Evolutionary conservation across 305 asterid species (phyloP).

Genomic region (Rubia tinctorum): DNA sequence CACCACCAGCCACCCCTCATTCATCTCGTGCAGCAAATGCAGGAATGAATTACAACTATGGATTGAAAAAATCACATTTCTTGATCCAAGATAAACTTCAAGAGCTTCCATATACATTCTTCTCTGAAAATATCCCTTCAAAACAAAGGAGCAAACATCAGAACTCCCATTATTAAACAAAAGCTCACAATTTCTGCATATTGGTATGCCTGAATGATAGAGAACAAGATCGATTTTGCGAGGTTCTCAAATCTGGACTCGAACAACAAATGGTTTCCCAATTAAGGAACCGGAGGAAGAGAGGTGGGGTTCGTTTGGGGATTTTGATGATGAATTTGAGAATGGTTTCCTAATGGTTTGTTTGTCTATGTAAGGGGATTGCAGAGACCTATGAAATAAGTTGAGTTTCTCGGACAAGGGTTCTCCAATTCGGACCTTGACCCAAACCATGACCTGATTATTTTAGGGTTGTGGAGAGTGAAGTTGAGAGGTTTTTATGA

Average conservation of each 20-base stretch:
- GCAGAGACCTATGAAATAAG: constrained; percentile 54
- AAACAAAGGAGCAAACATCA: constrained; percentile 35
- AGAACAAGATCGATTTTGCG: constrained; percentile 50
- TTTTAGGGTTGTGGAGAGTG: background rate
- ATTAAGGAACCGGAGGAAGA: no score
- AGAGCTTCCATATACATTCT: constrained; percentile 40
- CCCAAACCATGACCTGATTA: background rate
- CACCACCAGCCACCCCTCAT: no score
- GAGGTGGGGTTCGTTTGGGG: constrained; percentile 41
- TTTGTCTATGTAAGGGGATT: constrained; percentile 60
- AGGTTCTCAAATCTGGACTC: constrained; percentile 41
- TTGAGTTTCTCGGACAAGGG: constrained; percentile 21
- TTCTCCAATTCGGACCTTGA: background rate
- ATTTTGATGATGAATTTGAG: constrained; percentile 48
- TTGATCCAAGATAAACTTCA: constrained; percentile 36
- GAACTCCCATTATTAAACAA: constrained; percentile 37
- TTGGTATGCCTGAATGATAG: constrained; percentile 42
- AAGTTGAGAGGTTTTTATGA: background rate
- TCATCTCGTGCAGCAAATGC: constrained; percentile 37
- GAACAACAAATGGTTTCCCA: constrained; percentile 41
- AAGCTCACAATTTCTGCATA: constrained; percentile 40
- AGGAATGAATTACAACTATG: constrained; percentile 47
- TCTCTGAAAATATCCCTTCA: constrained; percentile 50
- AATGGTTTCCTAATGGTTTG: constrained; percentile 59
- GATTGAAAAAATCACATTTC: constrained; percentile 29